Conservation (phyloP, 2,329 filamentous ascomycete species). For the Delphinella strobiligena region DNA sequence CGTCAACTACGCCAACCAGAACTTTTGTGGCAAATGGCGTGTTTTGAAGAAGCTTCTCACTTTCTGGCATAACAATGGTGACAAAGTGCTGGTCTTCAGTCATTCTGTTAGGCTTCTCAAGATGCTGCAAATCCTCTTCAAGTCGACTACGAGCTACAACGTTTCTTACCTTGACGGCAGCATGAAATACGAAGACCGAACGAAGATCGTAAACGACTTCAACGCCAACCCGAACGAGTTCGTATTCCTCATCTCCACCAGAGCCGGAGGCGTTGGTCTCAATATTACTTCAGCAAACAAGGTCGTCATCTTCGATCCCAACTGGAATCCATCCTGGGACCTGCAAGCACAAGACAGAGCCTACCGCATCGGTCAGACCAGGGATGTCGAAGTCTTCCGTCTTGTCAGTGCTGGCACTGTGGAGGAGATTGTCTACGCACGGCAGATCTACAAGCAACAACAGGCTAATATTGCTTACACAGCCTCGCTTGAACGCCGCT, state of each 20-base stretch:
- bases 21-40: constrained; percentile 96
- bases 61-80: constrained; percentile 80
- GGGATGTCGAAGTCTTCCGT: constrained; percentile 91
- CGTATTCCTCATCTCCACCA: constrained; percentile 90
- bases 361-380: constrained; percentile 84
- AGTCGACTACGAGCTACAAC: constrained; percentile 71
- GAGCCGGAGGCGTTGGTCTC: constrained; percentile 81
- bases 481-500: constrained; percentile 80
- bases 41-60: constrained; percentile 73
- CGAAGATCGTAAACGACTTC: constrained; percentile 76
- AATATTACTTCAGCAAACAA: constrained; percentile 98
- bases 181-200: constrained; percentile 71
- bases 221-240: constrained; percentile 81
- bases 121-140: constrained; percentile 76
- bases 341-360: constrained; percentile 92
- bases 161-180: constrained; percentile 83
- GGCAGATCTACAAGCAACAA: constrained; percentile 98
- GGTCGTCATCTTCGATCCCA: constrained; percentile 91
- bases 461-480: constrained; percentile 97
- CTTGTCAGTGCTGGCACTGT: constrained; percentile 85
- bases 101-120: constrained; percentile 77
- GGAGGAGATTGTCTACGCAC: constrained; percentile 92
- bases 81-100: constrained; percentile 93
- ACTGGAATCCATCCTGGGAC: constrained; percentile 95
- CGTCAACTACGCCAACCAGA: constrained; percentile 67